Percentiles rank a stretch among this genome's conserved stretches.
phyloP scores from a whole-genome alignment of 768 basidiomycete species.

The Hirschioporus abietinus region DNA sequence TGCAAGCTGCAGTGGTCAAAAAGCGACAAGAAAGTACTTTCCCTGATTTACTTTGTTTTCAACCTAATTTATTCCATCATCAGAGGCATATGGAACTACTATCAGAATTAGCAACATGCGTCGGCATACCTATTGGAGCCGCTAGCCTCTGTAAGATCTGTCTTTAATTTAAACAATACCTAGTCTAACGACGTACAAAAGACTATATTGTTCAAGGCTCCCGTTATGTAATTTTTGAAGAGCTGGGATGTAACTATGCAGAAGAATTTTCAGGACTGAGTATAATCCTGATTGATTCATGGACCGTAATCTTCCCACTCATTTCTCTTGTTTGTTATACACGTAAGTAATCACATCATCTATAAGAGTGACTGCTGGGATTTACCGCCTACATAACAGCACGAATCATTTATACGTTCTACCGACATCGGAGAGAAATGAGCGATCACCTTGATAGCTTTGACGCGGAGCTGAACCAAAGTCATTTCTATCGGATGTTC shows the following conservation, averaged over 20 bases:
- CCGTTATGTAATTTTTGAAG: neutral
- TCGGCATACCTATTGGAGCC: neutral
- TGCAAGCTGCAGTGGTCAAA: constrained; percentile 47
- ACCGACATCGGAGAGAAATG: neutral
- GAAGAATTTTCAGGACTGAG: neutral
- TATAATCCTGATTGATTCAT: neutral
- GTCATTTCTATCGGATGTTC: neutral
- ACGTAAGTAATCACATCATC: neutral
- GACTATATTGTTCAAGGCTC: neutral
- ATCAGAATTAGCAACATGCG: neutral
- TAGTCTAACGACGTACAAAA: neutral
- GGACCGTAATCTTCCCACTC: neutral
- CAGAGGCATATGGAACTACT: neutral
- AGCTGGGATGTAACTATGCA: neutral
- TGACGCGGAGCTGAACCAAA: neutral
- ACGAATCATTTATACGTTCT: neutral
- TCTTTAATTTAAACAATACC: neutral
- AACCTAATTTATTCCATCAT: neutral
- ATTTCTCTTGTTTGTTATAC: neutral
- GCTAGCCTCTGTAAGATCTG: neutral
- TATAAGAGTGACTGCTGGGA: neutral
- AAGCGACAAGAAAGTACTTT: constrained; percentile 31
- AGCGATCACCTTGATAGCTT: neutral
- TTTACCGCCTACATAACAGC: neutral
- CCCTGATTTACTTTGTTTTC: neutral